phyloP scores from a whole-genome alignment of 768 basidiomycete genomes.

The Chalciporus piperatus region DNA sequence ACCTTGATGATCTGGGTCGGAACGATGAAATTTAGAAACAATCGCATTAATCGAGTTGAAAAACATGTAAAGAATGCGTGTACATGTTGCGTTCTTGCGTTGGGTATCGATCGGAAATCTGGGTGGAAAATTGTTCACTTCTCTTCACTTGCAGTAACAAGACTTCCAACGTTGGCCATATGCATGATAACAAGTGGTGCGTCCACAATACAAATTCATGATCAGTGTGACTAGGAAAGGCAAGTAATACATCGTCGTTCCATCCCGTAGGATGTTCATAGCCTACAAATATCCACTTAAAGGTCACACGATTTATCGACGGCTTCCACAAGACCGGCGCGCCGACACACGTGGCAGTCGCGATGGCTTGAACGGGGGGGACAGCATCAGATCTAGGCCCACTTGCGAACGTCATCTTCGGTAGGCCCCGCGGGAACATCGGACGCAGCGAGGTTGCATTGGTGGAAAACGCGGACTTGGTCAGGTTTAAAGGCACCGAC shows the following conservation, averaged over 20 bases:
- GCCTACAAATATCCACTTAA: conserved; percentile 4
- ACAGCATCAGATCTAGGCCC: conserved; percentile 33
- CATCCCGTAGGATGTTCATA: not conserved
- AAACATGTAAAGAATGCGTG: not conserved
- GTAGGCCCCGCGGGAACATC: conserved; percentile 48
- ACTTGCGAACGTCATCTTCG: conserved; percentile 42
- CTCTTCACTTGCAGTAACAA: not conserved
- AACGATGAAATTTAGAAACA: conserved; percentile 12
- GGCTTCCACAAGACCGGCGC: conserved; percentile 2
- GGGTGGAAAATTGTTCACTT: not conserved
- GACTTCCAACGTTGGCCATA: not conserved
- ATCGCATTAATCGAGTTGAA: conserved; percentile 4
- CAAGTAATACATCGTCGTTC: not conserved
- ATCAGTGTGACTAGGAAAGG: conserved; percentile 8
- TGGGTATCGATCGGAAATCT: conserved; percentile 7
- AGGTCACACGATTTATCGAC: not conserved
- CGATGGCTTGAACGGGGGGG: not conserved
- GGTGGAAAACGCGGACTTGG: conserved; percentile 51
- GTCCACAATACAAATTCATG: conserved; percentile 15
- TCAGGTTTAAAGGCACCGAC: conserved; percentile 58
- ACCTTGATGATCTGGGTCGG: not conserved
- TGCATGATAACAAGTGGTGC: not conserved
- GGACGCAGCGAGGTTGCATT: conserved; percentile 57
- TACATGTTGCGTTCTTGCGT: not conserved
- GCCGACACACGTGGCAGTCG: not conserved